Conservation (phyloP, 202 grass and related monocot species). For the Digitaria exilis region DNA sequence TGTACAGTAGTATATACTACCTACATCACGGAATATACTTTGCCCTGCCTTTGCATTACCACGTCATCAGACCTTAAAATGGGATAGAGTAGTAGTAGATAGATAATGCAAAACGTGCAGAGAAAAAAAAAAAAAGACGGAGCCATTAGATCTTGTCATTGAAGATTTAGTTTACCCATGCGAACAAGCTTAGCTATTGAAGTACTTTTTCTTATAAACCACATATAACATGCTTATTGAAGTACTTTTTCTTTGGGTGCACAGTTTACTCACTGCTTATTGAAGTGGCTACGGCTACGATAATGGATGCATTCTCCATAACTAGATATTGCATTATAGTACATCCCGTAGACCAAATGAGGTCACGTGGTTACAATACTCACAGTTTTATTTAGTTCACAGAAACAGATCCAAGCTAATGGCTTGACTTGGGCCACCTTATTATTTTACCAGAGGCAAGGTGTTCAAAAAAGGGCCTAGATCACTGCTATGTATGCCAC, state of each 20-base stretch:
- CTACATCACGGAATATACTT: too few species aligned
- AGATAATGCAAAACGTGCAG: too few species aligned
- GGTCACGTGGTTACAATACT: background rate
- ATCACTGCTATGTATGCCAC: background rate
- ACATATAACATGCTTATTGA: background rate
- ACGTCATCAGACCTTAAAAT: too few species aligned
- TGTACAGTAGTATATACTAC: too few species aligned
- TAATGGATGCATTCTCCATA: background rate
- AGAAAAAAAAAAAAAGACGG: too few species aligned
- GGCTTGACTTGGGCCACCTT: background rate
- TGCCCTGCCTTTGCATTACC: too few species aligned
- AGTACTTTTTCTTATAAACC: too few species aligned
- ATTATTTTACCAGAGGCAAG: slow-evolving; percentile 4
- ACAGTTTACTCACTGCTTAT: background rate
- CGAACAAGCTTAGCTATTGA: too few species aligned
- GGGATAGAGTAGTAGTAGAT: too few species aligned
- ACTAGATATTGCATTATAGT: background rate
- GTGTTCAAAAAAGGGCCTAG: background rate
- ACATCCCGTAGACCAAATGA: background rate
- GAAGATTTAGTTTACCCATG: too few species aligned
- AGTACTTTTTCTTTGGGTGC: background rate
- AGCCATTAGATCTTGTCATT: too few species aligned
- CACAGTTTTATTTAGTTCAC: background rate
- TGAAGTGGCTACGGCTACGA: background rate
- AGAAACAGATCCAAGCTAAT: background rate